Percentiles rank a stretch among this genome's conserved stretches.
phyloP scores from a whole-genome alignment of 108 stramenopile genomes.

The Nannochloropsis salina region DNA sequence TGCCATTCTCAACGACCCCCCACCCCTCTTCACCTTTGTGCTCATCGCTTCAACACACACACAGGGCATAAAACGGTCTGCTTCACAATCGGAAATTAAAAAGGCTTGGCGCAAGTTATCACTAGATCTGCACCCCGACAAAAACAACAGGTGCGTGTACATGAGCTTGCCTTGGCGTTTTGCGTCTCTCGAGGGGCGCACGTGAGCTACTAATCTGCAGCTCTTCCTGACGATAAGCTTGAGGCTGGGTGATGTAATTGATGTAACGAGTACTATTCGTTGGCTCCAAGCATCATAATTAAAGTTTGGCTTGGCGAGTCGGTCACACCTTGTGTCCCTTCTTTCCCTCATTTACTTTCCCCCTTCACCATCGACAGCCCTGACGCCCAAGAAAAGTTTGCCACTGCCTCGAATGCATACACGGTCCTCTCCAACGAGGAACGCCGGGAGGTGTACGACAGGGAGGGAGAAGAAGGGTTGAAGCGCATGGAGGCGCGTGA shows the following conservation, averaged over 20 bases:
- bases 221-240: too few species aligned
- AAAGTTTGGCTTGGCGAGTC: too few species aligned
- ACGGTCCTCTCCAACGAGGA: constrained; percentile 59
- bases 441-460: constrained; percentile 56
- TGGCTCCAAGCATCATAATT: too few species aligned
- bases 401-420: constrained; percentile 58
- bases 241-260: too few species aligned
- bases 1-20: background rate
- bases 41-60: background rate
- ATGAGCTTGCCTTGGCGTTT: too few species aligned
- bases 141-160: constrained; percentile 59
- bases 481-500: constrained; percentile 45
- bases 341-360: background rate
- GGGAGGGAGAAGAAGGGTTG: constrained; percentile 58
- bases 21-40: background rate
- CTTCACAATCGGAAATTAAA: constrained; percentile 47
- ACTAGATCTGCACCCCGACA: constrained; percentile 91
- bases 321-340: background rate
- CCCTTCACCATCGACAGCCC: constrained; percentile 29
- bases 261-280: too few species aligned
- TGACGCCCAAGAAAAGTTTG: constrained; percentile 56
- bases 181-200: too few species aligned
- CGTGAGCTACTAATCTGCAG: too few species aligned
- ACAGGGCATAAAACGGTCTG: background rate
- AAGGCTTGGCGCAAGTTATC: constrained; percentile 90